Base-by-base conservation (phyloP, 768 basidiomycete species). In the Dentipellis fragilis region DNA sequence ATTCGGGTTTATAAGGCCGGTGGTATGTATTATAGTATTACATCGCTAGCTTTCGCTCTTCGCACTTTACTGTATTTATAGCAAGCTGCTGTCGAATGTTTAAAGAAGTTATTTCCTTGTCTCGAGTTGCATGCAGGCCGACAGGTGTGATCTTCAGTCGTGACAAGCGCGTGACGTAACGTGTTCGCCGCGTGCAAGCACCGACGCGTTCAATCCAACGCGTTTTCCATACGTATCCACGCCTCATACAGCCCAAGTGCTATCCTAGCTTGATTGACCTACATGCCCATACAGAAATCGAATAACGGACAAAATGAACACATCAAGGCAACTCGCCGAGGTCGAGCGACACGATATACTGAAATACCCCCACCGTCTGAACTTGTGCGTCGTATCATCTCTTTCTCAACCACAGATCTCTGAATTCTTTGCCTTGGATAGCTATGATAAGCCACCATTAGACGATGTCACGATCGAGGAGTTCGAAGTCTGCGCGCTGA, bases 401-500 rank as follows among this genome's bases (percentile, higher is more conserved):
- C 22, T 16, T 23, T 16, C 10, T 17, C 29, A 7, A 49, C 19
- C 8, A 49, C 52, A 21, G 21, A 39, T 16, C 19, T 39, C 1
- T 29, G 19, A 12, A 38, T 37, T n/a, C 10, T n/a, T 11, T n/a
- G 10, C 8, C 16, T n/a, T 22, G 16, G 7, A 21, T 54, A 96
- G 93, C 69, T 98, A 99, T 65, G 87, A 94, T 62, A 72, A 66
- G 16, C 90, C 94, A 19, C 96, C 96, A 17, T 68, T 78, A 14
- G 85, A 84, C 55, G 93, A 98, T 64, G 85, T 98, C 17, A 93
- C 93, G 1, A 75, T 98, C 16, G 96, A 98, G 67, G 89, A 97
- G 59, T 99, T 99, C 62, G 96, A 99, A 67, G 84, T 78, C 2
- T 89, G 79, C 66, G 96, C 96, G 0, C 75, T 99, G 19, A 84